Evolutionary conservation across 768 basidiomycete genomes (phyloP), one percentile per base, ranked within the genome.

Genomic region (Macrolepiota dolichaula): DNA sequence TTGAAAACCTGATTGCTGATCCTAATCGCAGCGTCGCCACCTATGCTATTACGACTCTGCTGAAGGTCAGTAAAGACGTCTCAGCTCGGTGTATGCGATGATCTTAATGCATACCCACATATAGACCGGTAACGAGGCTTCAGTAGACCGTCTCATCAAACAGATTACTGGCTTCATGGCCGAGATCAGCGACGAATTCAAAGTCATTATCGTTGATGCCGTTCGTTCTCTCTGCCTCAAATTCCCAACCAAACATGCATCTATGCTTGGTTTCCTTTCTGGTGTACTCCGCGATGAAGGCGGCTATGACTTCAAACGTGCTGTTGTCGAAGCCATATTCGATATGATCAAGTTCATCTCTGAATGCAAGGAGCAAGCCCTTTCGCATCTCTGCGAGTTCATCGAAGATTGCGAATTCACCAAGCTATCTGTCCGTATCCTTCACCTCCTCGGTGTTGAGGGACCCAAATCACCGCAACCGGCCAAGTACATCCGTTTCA

Each of bases 371-470:
- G 97, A 99, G 72, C 92, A 97, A 69, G 97, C 97, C 1, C 84
- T 99, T 49, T 96, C 96, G 19, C 94, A 99, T 70, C 84, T 99
- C 22, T 99, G 97, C 80, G 97, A 99, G 73, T 99, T 99, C 72
- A 99, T 99, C 72, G 97, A 99, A 76, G 97, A 99, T 72, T 99
- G 97, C 83, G 97, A 99, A 73, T 99, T 98, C 71, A 98, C 96
- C 35, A 99, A 98, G 75, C 86, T 99, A 53, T 97, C 95, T 32
- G 97, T 99, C 64, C 92, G 96, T 51, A 94, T 99, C 67, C 83
- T 99, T 25, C 92, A 99, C 71, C 78, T 99, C 38, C 86, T 99
- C 51, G 97, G 97, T 36, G 83, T 95, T 61, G 97, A 99, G 76
- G 97, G 96, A 10, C 96, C 97, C 35, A 92, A 93, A 71, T 89